Conservation (phyloP, 768 basidiomycete species). For the Kwoniella newhampshirensis region DNA sequence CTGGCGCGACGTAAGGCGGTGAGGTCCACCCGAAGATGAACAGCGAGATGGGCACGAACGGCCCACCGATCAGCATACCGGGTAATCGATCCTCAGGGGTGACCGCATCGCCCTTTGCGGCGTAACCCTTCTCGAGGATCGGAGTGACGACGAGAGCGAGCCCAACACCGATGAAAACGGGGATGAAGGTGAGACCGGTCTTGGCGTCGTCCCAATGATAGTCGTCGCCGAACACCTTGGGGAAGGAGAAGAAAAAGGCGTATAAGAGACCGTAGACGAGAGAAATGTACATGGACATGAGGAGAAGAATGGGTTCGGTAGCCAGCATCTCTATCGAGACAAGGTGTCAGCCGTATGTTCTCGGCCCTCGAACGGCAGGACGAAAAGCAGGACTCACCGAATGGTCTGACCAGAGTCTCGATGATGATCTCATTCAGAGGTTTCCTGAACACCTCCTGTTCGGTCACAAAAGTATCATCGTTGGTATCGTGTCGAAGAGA, state of each 20-base stretch:
- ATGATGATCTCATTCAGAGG: constrained; percentile 29
- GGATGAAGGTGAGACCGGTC: constrained; percentile 33
- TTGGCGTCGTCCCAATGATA: constrained; percentile 36
- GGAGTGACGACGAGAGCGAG: constrained; percentile 36
- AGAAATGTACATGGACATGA: constrained; percentile 42
- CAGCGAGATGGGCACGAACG: constrained; percentile 44
- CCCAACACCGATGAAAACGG: constrained; percentile 37
- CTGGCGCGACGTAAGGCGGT: constrained; percentile 22
- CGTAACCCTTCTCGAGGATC: constrained; percentile 21
- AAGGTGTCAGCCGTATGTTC: constrained; percentile 46
- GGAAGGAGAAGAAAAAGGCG: constrained; percentile 46
- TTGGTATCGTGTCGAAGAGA: constrained; percentile 40
- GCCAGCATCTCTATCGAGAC: constrained; percentile 43
- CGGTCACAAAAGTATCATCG: constrained; percentile 42
- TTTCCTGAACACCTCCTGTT: constrained; percentile 34
- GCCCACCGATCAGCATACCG: constrained; percentile 27
- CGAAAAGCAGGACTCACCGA: too few relatives aligned
- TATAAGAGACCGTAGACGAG: constrained; percentile 45
- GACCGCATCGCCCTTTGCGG: constrained; percentile 20
- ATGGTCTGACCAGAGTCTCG: constrained; percentile 36
- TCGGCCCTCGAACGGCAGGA: too few relatives aligned
- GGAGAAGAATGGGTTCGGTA: constrained; percentile 48
- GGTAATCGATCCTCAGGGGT: constrained; percentile 46
- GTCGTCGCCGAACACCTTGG: constrained; percentile 35
- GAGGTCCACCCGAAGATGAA: constrained; percentile 50